A percentile compares a stretch with the other conserved stretches of the same genome.
Conservation (phyloP, 441 rosid genomes). For the Adansonia grandidieri region DNA sequence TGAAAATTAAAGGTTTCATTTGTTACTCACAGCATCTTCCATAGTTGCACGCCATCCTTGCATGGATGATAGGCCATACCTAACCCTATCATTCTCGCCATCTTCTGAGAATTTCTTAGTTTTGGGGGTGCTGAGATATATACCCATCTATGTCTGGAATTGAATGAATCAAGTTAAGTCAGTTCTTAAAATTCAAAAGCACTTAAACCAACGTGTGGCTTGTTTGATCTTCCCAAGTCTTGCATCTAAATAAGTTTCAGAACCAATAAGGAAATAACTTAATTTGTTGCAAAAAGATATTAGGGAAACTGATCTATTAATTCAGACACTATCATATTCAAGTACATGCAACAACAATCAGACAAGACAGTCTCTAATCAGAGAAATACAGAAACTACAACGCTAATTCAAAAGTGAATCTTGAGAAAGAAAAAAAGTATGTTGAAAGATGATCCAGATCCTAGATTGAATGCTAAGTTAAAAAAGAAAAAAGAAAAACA, state of each 20-base stretch:
- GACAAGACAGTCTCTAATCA: constrained; percentile 2
- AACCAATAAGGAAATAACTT: constrained; percentile 1
- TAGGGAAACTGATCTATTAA: neutral
- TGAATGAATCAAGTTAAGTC: neutral
- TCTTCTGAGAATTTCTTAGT: constrained; percentile 93
- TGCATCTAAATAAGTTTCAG: neutral
- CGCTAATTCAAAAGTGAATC: constrained; percentile 17
- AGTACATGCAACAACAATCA: neutral
- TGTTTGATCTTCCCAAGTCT: constrained; percentile 11
- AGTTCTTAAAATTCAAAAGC: neutral
- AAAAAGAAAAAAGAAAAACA: neutral
- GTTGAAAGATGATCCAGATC: constrained; percentile 26
- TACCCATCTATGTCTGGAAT: constrained; percentile 68
- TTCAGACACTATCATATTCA: constrained; percentile 6
- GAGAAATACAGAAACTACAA: constrained; percentile 11
- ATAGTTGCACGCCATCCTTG: constrained; percentile 98
- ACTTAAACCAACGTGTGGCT: neutral
- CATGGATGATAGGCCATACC: constrained; percentile 95
- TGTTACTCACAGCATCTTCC: constrained; percentile 95
- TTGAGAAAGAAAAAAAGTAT: neutral
- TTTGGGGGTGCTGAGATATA: constrained; percentile 91
- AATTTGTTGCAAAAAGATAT: neutral
- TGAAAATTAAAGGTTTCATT: constrained; percentile 13
- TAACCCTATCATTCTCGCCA: constrained; percentile 72
- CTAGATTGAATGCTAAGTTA: neutral